Conservation (phyloP, 768 basidiomycete species). For the Naganishia randhawae region DNA sequence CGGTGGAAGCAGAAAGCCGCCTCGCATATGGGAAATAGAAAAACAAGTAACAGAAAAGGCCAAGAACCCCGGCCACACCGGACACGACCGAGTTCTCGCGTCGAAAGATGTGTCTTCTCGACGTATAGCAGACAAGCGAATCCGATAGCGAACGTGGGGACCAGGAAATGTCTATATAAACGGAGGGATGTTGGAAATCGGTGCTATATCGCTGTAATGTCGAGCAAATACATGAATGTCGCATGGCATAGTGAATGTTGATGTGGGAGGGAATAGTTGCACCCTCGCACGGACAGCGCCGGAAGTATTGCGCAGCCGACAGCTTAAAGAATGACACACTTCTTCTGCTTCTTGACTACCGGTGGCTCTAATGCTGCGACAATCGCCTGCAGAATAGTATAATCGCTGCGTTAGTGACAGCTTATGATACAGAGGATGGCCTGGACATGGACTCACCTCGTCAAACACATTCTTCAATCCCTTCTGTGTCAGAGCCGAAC, state of each 20-base stretch:
- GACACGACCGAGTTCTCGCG: not conserved
- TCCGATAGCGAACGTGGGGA: not conserved
- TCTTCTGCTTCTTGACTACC: conserved; percentile 73
- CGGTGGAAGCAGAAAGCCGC: conserved; percentile 14
- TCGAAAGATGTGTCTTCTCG: not conserved
- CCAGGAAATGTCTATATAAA: not conserved
- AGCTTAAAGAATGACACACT: conserved; percentile 78
- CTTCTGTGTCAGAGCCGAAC: conserved; percentile 97
- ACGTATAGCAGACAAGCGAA: not conserved
- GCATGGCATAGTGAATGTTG: not conserved
- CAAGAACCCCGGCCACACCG: not conserved
- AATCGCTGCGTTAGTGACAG: conserved; percentile 3
- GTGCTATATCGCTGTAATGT: not conserved
- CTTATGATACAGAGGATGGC: not conserved
- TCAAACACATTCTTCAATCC: conserved; percentile 99
- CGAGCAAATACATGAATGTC: not conserved
- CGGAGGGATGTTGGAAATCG: not conserved
- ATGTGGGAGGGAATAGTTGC: not conserved
- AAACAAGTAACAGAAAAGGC: conserved; percentile 3
- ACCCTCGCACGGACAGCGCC: not conserved
- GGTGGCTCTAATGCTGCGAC: conserved; percentile 98
- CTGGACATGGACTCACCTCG: conserved; percentile 63
- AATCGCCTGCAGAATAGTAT: conserved; percentile 65
- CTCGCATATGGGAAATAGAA: conserved; percentile 7
- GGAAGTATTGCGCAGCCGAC: not conserved